Evolutionary conservation across 257 asterid species (phyloP).

Genomic region (Apocynum venetum): DNA sequence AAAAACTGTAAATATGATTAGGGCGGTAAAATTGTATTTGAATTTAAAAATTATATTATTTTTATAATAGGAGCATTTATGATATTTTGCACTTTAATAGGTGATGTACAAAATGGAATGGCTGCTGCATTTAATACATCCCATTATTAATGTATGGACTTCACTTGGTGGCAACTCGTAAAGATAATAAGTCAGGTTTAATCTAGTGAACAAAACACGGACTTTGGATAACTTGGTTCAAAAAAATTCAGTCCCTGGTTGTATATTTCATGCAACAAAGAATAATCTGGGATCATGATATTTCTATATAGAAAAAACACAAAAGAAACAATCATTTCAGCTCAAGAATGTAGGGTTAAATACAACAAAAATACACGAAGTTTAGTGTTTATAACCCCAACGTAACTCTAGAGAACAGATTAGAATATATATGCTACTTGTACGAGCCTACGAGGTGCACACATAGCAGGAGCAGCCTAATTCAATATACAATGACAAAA

Average conservation of each 20-base stretch:
- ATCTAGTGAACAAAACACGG: background rate
- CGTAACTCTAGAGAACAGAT: too few relatives aligned
- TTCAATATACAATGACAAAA: background rate
- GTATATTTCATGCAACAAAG: background rate
- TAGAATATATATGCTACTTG: background rate
- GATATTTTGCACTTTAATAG: too few relatives aligned
- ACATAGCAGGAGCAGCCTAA: conserved; percentile 9
- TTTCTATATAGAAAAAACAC: background rate
- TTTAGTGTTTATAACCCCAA: background rate
- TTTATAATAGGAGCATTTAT: too few relatives aligned
- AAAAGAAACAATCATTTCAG: background rate
- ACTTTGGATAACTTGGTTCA: background rate
- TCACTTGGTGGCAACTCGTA: too few relatives aligned
- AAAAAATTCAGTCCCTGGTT: background rate
- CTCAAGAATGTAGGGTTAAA: background rate
- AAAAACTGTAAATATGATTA: too few relatives aligned
- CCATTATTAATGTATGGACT: too few relatives aligned
- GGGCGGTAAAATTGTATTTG: too few relatives aligned
- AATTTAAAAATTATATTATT: too few relatives aligned
- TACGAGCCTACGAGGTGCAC: conserved; percentile 26
- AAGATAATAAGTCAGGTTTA: background rate
- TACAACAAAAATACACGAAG: background rate
- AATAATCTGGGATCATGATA: background rate
- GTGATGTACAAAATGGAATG: too few relatives aligned
- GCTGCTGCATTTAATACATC: too few relatives aligned